phyloP scores from a whole-genome alignment of 305 asterid species.

The Fraxinus latifolia region DNA sequence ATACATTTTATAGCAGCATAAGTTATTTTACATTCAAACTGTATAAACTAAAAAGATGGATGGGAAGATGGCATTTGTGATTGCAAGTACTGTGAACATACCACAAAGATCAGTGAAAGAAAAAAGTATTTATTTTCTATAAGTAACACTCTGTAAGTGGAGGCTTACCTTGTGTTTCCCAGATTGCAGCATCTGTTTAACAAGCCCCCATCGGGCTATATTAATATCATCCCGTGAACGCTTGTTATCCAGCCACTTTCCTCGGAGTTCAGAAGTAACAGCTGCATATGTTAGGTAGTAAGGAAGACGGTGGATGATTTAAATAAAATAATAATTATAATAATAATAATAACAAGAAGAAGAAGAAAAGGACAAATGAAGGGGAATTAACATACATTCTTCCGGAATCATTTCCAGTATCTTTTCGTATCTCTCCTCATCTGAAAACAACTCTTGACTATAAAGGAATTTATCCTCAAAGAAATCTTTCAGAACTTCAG shows the following conservation, averaged over 20 bases:
- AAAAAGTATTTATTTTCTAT: slow-evolving; percentile 5
- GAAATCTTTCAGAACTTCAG: slow-evolving; percentile 58
- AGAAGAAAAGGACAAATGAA: slow-evolving; percentile 11
- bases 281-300: slow-evolving; percentile 45
- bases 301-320: slow-evolving; percentile 25
- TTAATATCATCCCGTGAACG: slow-evolving; percentile 71
- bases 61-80: background rate
- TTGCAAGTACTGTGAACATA: slow-evolving; percentile 5
- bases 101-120: background rate
- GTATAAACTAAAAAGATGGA: background rate
- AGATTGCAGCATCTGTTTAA: slow-evolving; percentile 61
- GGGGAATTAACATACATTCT: slow-evolving; percentile 56
- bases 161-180: slow-evolving; percentile 72
- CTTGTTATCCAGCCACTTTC: slow-evolving; percentile 70
- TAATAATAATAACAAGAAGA: background rate
- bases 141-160: slow-evolving; percentile 6
- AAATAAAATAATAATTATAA: background rate
- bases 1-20: background rate
- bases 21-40: slow-evolving; percentile 1
- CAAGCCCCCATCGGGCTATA: slow-evolving; percentile 67
- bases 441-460: slow-evolving; percentile 63
- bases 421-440: slow-evolving; percentile 70
- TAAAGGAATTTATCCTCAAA: slow-evolving; percentile 58
- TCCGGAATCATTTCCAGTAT: slow-evolving; percentile 88
- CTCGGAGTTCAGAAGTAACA: slow-evolving; percentile 70